Evolutionary conservation across 148 eudicot genomes (phyloP), one percentile per base, ranked within the genome.

Genomic region (Amaranthus hypochondriacus): DNA sequence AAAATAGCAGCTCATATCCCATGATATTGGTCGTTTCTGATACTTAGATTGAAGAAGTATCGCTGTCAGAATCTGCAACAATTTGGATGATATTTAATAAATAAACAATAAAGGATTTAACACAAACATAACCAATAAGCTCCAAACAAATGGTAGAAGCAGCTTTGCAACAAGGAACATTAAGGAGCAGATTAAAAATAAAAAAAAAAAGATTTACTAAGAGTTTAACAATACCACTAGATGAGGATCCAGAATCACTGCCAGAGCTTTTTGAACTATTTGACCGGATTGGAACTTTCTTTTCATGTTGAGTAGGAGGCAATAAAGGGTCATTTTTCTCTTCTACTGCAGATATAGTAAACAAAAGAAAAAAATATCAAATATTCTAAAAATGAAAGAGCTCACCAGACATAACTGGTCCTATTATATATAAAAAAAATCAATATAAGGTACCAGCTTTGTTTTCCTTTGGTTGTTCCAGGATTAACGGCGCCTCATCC

Each of bases 211-310:
- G 9, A 48, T 62, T 62, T 43, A 3, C 3, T 4, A 21, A 57
- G 64, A 71, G 50, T 10, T 54, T 7, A 68, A 44, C 42, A 59
- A 12, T 75, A 75, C 78, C 78, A 58, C 70, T 87, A 11, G 96
- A 93, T 56, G 93, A 87, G 58, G 98, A 93, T 62, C 92, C 88
- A 51, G 96, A 82, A 62, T 75, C 87, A 73, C 96, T 82, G 79
- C 89, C 81, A 72, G 93, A 87, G 84, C 90, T 83, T 72, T 84
- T 82, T 56, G 89, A 76, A 69, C 83, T 86, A 62, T 78, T 83
- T 75, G 90, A 86, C 87, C 68, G 78, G 60, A 77, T 83, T 54
- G 71, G 83, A 53, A 77, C 86, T 48, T 81, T 85, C 52, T 84
- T 84, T 79, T 76, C 85, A 60, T 61, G 74, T 69, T 77, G 82